These are phyloP conservation scores for Penicillium macrosclerotiorum DNA, from an alignment of 495 filamentous ascomycete genomes.

Conservation along the genomic window DNA sequence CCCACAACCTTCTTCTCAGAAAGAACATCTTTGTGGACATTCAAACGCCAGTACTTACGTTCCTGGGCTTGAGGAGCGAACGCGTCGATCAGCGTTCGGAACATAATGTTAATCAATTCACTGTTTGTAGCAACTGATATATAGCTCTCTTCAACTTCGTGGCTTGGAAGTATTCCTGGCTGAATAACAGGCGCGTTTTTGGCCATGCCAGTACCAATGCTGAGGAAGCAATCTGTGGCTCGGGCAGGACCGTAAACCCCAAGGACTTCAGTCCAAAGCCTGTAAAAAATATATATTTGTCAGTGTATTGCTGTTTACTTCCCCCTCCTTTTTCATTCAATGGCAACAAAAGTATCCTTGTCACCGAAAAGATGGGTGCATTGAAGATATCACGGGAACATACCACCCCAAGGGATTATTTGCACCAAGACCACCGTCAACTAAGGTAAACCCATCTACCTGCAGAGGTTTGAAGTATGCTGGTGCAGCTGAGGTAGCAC, in stretches of 20 bases:
- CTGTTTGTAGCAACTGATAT: slow-evolving; percentile 4
- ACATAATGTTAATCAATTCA: slow-evolving; percentile 8
- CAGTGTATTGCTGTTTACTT: slow-evolving; percentile 15
- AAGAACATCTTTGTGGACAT: slow-evolving; percentile 7
- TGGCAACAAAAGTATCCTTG: no score
- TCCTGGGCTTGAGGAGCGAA: slow-evolving; percentile 1
- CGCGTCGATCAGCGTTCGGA: slow-evolving; percentile 9
- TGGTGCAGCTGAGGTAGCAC: slow-evolving; percentile 41
- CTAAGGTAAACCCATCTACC: slow-evolving; percentile 13
- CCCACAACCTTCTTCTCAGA: background rate
- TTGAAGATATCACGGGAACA: no score
- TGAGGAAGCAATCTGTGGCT: slow-evolving; percentile 13
- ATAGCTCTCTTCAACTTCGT: slow-evolving; percentile 2
- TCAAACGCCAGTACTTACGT: slow-evolving; percentile 12
- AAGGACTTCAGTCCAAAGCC: slow-evolving; percentile 16
- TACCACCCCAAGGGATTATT: slow-evolving; percentile 23
- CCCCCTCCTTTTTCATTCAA: no score
- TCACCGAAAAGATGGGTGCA: no score
- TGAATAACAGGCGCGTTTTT: slow-evolving; percentile 1
- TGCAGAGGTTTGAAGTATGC: slow-evolving; percentile 37
- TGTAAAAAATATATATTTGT: no score
- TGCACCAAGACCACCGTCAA: slow-evolving; percentile 17
- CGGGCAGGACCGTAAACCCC: slow-evolving; percentile 6
- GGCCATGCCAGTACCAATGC: slow-evolving; percentile 13
- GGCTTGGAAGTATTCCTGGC: slow-evolving; percentile 1